phyloP scores from a whole-genome alignment of 2,329 filamentous ascomycete species.

The Grosmannia clavigera region DNA sequence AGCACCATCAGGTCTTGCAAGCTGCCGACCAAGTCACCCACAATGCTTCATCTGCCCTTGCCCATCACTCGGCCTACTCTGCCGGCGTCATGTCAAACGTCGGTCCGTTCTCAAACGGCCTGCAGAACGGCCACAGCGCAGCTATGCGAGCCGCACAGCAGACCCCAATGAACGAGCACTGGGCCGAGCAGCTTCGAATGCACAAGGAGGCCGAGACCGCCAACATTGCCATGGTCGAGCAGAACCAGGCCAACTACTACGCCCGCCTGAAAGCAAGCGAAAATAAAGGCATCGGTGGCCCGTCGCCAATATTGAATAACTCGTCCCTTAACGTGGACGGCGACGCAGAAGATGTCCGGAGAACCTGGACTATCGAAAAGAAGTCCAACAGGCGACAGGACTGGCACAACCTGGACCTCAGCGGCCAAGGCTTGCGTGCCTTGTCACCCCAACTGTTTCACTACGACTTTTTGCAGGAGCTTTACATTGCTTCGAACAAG shows the following conservation, averaged over 20 bases:
- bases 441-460: constrained; percentile 69
- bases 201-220: constrained; percentile 65
- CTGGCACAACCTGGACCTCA: constrained; percentile 89
- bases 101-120: constrained; percentile 42
- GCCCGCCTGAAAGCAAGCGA: constrained; percentile 58
- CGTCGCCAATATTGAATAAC: constrained; percentile 36
- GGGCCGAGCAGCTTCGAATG: constrained; percentile 75
- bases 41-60: constrained; percentile 38
- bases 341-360: constrained; percentile 43
- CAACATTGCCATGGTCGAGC: constrained; percentile 58
- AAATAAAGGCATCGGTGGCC: constrained; percentile 52
- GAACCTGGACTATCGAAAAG: constrained; percentile 51
- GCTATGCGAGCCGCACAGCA: constrained; percentile 18
- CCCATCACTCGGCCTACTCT: constrained; percentile 49
- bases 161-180: constrained; percentile 54
- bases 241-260: constrained; percentile 57
- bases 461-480: constrained; percentile 80
- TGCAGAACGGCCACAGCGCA: constrained; percentile 40
- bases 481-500: constrained; percentile 91
- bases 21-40: constrained; percentile 41
- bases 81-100: constrained; percentile 53
- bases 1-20: constrained; percentile 49
- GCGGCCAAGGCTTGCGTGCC: constrained; percentile 85
- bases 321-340: constrained; percentile 37
- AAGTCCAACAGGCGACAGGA: constrained; percentile 59